Evolutionary conservation across 495 filamentous ascomycete species (phyloP).

Genomic region (Endocarpon pusillum): DNA sequence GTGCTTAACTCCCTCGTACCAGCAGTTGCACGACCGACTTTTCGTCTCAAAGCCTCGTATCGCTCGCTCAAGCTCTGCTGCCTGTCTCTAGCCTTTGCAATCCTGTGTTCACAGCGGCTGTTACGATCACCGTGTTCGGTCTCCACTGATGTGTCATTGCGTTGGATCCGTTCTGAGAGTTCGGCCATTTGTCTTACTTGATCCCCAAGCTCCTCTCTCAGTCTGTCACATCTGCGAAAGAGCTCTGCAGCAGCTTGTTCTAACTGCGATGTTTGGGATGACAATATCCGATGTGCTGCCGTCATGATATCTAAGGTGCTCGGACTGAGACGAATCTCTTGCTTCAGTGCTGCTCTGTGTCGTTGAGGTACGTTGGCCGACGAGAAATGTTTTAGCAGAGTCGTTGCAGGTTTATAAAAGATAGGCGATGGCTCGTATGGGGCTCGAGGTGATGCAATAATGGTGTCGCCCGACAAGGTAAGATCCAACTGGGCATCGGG

Average conservation of each 20-base stretch:
- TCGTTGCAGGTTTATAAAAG: slow-evolving; percentile 42
- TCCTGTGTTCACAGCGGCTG: slow-evolving; percentile 39
- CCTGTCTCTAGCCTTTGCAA: slow-evolving; percentile 38
- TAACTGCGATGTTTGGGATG: slow-evolving; percentile 52
- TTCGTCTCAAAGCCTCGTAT: slow-evolving; percentile 47
- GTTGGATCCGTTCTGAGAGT: slow-evolving; percentile 46
- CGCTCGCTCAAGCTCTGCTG: slow-evolving; percentile 42
- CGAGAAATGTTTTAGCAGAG: slow-evolving; percentile 41
- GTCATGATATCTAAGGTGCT: slow-evolving; percentile 60
- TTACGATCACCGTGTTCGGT: too few relatives aligned
- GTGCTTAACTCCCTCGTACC: slow-evolving; percentile 51
- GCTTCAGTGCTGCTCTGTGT: slow-evolving; percentile 42
- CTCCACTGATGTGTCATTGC: too few relatives aligned
- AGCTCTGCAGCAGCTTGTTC: slow-evolving; percentile 64
- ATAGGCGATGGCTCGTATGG: slow-evolving; percentile 52
- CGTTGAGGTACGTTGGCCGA: slow-evolving; percentile 43
- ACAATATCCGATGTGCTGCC: slow-evolving; percentile 57
- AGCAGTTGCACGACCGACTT: slow-evolving; percentile 30
- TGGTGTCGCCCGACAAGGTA: too few relatives aligned
- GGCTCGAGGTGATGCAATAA: slow-evolving; percentile 32
- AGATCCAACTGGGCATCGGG: slow-evolving; percentile 6
- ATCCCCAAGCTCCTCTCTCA: slow-evolving; percentile 52
- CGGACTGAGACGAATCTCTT: slow-evolving; percentile 57
- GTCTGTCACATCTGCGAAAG: slow-evolving; percentile 57
- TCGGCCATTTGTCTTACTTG: slow-evolving; percentile 56